phyloP scores from a whole-genome alignment of 805 yeast species.

The Kodamaea fukazawae region DNA sequence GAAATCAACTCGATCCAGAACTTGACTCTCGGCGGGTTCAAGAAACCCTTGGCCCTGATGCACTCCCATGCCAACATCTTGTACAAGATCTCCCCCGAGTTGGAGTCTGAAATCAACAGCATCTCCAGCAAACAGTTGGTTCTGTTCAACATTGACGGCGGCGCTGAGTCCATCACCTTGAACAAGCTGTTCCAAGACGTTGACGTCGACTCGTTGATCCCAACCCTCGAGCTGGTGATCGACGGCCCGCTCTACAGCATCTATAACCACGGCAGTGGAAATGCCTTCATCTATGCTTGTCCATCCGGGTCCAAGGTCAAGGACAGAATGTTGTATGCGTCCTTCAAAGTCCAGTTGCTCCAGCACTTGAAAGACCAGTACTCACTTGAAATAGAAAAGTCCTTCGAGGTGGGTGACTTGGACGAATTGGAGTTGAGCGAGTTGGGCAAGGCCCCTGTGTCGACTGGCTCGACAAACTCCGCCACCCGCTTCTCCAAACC shows the following conservation, averaged over 20 bases:
- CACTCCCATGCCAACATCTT: conserved; percentile 20
- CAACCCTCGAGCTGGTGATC: conserved; percentile 13
- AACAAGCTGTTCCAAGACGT: conserved; percentile 21
- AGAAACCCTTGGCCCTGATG: conserved; percentile 38
- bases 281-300: conserved; percentile 75
- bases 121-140: conserved; percentile 32
- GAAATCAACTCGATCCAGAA: conserved; percentile 39
- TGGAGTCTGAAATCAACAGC: conserved; percentile 24
- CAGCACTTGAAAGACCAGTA: conserved; percentile 43
- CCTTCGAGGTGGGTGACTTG: conserved; percentile 71
- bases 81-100: conserved; percentile 24
- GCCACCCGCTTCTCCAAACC: conserved; percentile 53
- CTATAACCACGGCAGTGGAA: conserved; percentile 38
- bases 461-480: conserved; percentile 6
- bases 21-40: conserved; percentile 25
- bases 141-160: conserved; percentile 49
- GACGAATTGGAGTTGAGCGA: conserved; percentile 60
- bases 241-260: conserved; percentile 50
- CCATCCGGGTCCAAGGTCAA: conserved; percentile 88
- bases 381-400: conserved; percentile 36
- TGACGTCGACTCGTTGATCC: conserved; percentile 18
- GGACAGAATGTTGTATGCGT: conserved; percentile 90
- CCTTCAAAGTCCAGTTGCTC: conserved; percentile 64
- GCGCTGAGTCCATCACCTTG: conserved; percentile 40
- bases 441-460: conserved; percentile 23